Evolutionary conservation across 2,329 filamentous ascomycete species (phyloP), one percentile per base, ranked within the genome.

Genomic region (Colletotrichum sp.): DNA sequence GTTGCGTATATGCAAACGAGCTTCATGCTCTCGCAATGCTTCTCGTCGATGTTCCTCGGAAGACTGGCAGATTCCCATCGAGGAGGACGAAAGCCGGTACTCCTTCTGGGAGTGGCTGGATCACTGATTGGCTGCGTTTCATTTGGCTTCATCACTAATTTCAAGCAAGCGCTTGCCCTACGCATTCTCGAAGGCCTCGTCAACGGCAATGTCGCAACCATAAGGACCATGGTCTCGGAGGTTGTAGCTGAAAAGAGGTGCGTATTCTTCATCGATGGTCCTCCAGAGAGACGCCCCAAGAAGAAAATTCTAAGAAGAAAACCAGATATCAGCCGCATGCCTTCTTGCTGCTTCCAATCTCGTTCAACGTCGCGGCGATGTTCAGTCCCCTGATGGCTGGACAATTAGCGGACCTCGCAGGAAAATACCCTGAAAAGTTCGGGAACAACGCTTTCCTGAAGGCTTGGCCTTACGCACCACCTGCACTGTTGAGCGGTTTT

Each of bases 141-240:
- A 6, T 65, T 74, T 21, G 71, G 71, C 6, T 74, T 74, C 34
- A 71, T 74, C 21, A 65, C 71, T 10, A 74, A 55, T 48, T 74
- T 74, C 39, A 74, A 65, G 18, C 71, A 74, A 36, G 71, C 71
- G 2, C 24, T 74, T 6, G 60, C 68, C 1, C 59, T 74, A 7
- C 71, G 59, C 5, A 39, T 65, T 3, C 24, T 74, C 4, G 59
- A 74, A 32, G 71, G 71, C 6, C 43, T 70, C 14, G 43, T 68
- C 3, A 74, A 74, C 9, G 59, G 71, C 43, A 74, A 70, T 24
- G 59, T 65, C 4, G 71, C 67, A 10, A 70, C 61, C 4, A 61
- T 74, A 8, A 43, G 71, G 2, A 74, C 71, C 3, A 65, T 74
- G 66, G 71, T 74, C 13, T 74, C 71, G 6, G 71, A 74, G 28